Base-by-base conservation (phyloP, 1,284 basidiomycete genomes). In the Kalmanozyma brasiliensis region DNA sequence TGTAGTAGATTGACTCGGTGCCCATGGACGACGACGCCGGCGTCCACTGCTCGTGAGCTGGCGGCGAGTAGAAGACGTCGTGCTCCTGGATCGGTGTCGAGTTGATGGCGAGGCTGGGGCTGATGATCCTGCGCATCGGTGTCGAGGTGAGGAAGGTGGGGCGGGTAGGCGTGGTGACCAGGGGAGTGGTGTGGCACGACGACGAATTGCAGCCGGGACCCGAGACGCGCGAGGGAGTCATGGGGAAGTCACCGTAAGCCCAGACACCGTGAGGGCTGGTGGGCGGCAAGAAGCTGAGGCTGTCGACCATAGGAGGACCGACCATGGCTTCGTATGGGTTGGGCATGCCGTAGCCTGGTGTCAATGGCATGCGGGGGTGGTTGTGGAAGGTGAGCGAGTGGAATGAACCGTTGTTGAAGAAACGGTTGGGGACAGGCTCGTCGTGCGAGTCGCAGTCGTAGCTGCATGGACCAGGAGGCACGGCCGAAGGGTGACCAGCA, bases 361-460 rank as follows among this genome's bases (percentile, higher is more conserved):
- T 53, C 56, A 62, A 32, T 19, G 67, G 67, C 67, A 65, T 52
- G 43, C 67, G 62, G 19, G 57, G 56, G 51, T 58, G 61, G 51
- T 61, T 70, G 61, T 70, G 67, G 61, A 70, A 70, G 47, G 67
- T 70, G 49, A 70, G 67, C 38, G 67, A 63, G 53, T 70, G 67
- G 53, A 70, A 65, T 24, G 67, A 65, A 22, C 67, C 67, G 51
- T 70, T 70, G 42, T 61, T 42, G 24, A 70, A 65, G 58, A 70
- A 70, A 42, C 67, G 61, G 49, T 65, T 65, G 37, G 52, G 57
- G 16, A 34, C 43, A 20, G 67, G 58, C 61, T 70, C 61, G 14
- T 70, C 67, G 48, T 49, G 48, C 57, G 56, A 58, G 49, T 65
- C 67, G 34, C 57, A 60, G 48, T 70, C 67, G 47, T 70, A 70